These are phyloP conservation scores for Cercophora samala DNA, from an alignment of 495 filamentous ascomycete genomes.

Conservation along the genomic window DNA sequence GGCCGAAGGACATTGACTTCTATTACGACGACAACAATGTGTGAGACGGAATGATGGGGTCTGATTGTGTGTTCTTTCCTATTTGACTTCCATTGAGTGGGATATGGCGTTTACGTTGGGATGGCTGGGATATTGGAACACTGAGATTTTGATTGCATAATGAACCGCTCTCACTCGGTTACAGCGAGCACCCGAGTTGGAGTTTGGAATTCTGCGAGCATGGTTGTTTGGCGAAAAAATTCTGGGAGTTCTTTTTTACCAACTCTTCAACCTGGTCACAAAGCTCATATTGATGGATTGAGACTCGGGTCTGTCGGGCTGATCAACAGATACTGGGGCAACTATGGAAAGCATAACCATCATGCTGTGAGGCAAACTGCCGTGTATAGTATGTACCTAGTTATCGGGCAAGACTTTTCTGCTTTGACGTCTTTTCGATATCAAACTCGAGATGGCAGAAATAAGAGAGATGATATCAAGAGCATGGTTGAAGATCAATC, in stretches of 20 bases:
- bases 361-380: not conserved
- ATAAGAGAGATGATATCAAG: not conserved
- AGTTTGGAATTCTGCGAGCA: not conserved
- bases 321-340: too few species aligned
- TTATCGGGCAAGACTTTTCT: not conserved
- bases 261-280: not conserved
- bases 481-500: not conserved
- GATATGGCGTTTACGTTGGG: not conserved
- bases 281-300: not conserved
- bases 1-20: conserved; percentile 83
- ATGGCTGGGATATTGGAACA: not conserved
- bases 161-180: not conserved
- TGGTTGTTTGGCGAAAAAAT: not conserved
- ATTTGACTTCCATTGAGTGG: not conserved
- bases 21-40: conserved; percentile 84
- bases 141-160: not conserved
- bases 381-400: not conserved
- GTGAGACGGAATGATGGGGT: conserved; percentile 36
- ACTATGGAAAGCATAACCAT: not conserved
- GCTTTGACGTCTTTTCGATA: not conserved
- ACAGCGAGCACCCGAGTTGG: not conserved
- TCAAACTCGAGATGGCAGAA: not conserved
- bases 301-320: not conserved
- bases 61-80: not conserved
- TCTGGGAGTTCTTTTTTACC: not conserved